A percentile compares a stretch with the other conserved stretches of the same genome.
Conservation (phyloP, 2,329 filamentous ascomycete genomes). For the Metarhizium humberi region DNA sequence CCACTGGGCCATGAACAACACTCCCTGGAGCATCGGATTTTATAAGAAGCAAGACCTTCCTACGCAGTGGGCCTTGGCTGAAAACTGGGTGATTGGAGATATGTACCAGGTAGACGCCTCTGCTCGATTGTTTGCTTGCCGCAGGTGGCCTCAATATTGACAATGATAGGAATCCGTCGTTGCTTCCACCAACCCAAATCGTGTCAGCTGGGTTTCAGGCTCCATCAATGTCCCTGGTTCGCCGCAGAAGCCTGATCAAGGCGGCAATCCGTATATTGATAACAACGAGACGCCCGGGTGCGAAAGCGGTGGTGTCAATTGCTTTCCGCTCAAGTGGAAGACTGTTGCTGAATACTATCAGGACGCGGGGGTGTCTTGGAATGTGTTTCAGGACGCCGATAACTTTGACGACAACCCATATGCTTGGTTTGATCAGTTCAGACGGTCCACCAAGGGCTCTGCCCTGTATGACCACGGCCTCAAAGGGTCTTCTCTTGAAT, state of each 20-base stretch:
- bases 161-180: conserved; percentile 34
- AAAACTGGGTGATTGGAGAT: conserved; percentile 44
- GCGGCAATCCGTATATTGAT: conserved; percentile 36
- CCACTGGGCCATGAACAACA: conserved; percentile 44
- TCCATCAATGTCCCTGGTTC: conserved; percentile 39
- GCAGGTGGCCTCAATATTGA: conserved; percentile 11
- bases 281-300: conserved; percentile 40
- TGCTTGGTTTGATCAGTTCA: conserved; percentile 44
- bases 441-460: conserved; percentile 30
- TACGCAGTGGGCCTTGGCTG: conserved; percentile 43
- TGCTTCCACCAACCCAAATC: conserved; percentile 42
- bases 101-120: conserved; percentile 37
- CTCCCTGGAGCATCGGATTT: conserved; percentile 42
- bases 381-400: conserved; percentile 38
- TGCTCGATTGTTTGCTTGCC: conserved; percentile 7
- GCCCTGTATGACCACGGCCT: conserved; percentile 35
- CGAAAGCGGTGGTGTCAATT: conserved; percentile 33
- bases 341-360: conserved; percentile 40
- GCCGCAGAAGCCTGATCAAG: conserved; percentile 30
- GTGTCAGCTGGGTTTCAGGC: conserved; percentile 40
- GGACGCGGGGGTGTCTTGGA: conserved; percentile 38
- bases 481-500: conserved; percentile 34
- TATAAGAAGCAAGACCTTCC: conserved; percentile 42
- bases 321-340: conserved; percentile 45
- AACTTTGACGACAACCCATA: conserved; percentile 46